These are phyloP conservation scores for Boletus pseudo-olivaceus DNA, from an alignment of 768 basidiomycete species.

Conservation along the genomic window DNA sequence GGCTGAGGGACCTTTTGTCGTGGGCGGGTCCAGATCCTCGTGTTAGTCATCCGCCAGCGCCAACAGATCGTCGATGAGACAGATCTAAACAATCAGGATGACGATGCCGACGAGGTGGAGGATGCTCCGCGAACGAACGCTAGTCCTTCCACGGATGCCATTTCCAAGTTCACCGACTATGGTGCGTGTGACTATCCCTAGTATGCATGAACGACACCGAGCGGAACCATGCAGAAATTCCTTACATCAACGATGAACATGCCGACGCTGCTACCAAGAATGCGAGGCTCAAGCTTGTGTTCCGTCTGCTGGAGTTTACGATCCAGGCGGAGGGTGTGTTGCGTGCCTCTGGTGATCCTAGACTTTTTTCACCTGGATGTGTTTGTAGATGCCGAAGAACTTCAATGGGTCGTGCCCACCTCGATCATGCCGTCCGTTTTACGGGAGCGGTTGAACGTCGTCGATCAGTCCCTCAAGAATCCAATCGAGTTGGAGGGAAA, in stretches of 20 bases:
- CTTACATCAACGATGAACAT: slow-evolving; percentile 69
- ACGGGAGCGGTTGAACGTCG: slow-evolving; percentile 64
- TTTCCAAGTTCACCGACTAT: slow-evolving; percentile 69
- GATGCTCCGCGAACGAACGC: slow-evolving; percentile 23
- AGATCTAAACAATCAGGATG: slow-evolving; percentile 42
- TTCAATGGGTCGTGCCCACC: slow-evolving; percentile 84
- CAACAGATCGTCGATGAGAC: slow-evolving; percentile 59
- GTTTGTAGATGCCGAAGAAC: slow-evolving; percentile 57
- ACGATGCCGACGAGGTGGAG: slow-evolving; percentile 34
- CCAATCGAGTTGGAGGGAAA: slow-evolving; percentile 82
- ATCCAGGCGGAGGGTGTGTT: slow-evolving; percentile 61
- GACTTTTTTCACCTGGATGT: slow-evolving; percentile 5
- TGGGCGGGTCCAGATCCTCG: slow-evolving; percentile 49
- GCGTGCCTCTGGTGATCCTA: not conserved
- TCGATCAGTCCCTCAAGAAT: slow-evolving; percentile 76
- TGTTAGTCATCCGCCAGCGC: slow-evolving; percentile 55
- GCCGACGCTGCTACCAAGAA: slow-evolving; percentile 77
- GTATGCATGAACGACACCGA: slow-evolving; percentile 3
- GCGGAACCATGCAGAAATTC: slow-evolving; percentile 54
- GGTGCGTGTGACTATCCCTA: slow-evolving; percentile 44
- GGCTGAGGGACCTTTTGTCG: slow-evolving; percentile 13
- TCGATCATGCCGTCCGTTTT: slow-evolving; percentile 65
- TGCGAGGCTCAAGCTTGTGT: slow-evolving; percentile 76
- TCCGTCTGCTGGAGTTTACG: slow-evolving; percentile 73
- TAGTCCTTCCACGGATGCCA: slow-evolving; percentile 64